Conservation (phyloP, 352 stramenopile species). For the Phytophthora hybrid region DNA sequence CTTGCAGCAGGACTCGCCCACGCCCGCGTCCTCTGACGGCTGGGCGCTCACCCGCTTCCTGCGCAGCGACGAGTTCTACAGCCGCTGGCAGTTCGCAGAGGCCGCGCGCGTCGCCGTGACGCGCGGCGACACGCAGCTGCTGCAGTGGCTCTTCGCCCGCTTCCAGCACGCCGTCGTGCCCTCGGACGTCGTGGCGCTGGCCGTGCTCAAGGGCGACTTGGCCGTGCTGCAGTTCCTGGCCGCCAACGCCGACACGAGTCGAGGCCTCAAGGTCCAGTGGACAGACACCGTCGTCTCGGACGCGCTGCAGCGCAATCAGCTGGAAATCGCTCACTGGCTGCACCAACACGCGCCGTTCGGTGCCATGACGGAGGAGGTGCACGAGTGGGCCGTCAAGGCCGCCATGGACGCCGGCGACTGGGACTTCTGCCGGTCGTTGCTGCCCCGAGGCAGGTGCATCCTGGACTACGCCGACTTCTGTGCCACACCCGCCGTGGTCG, state of each 20-base stretch:
- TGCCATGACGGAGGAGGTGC: neutral
- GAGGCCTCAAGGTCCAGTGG: neutral
- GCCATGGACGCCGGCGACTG: neutral
- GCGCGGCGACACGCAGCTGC: neutral
- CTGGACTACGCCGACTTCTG: neutral
- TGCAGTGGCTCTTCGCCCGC: conserved; percentile 9
- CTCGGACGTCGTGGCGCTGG: neutral
- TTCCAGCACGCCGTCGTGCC: neutral
- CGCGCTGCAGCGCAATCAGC: neutral
- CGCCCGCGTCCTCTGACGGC: too few relatives aligned
- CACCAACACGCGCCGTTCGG: neutral
- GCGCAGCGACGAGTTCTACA: conserved; percentile 1
- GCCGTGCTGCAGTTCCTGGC: neutral
- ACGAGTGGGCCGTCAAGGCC: neutral
- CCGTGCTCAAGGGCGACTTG: neutral
- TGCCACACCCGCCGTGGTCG: neutral
- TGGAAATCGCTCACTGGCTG: neutral
- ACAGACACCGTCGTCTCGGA: neutral
- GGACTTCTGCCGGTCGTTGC: neutral
- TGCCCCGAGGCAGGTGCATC: neutral
- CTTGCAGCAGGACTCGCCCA: too few relatives aligned
- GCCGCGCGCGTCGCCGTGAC: neutral
- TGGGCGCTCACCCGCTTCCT: conserved; percentile 6
- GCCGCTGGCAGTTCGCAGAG: conserved; percentile 7
- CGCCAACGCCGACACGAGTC: neutral